Base-by-base conservation (phyloP, 2,329 filamentous ascomycete species). In the Cladosporium halotolerans region DNA sequence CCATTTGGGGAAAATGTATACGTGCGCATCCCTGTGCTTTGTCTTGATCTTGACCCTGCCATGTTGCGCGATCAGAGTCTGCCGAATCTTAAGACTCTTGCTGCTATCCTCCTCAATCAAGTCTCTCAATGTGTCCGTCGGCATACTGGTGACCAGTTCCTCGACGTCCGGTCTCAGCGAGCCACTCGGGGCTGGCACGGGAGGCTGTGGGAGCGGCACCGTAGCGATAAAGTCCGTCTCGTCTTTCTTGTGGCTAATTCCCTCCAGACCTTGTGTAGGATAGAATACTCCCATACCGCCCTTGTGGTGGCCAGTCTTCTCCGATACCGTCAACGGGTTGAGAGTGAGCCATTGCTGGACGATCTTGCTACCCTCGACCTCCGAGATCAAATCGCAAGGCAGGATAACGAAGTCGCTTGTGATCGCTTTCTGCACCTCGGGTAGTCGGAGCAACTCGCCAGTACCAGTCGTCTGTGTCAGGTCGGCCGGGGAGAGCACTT, bases 1-100 rank as follows among this genome's bases (percentile, higher is more conserved):
- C 92, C 93, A 97, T 60, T 83, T 83, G 0, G 93, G 93, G 60
- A 99, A 88, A 58, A 99, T 83, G 70, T 99, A 99, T 54, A 97
- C 86, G 66, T 97, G 92, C 0, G 92, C 88, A 68, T 97, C 92
- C 40, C 93, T 82, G 68, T 95, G 86, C 3, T 85, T 89, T 11
- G 84, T 92, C 55, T 91, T 78, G 78, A 96, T 86, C 62, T 85
- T 85, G 40, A 95, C 77, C 33, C 83, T 82, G 9, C 88, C 83
- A 64, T 95, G 85, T 59, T 82, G 82, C 7, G 56, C 80, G 10
- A 96, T 74, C 31, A 96, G 77, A 3, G 84, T 83, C 63, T 92
- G 86, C 3, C 92, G 83, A 41, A 95, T 72, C 1, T 88, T 83
- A 44, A 91, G 77, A 10, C 80, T 79, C 57, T 86, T 88, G 41